Evolutionary conservation across 495 filamentous ascomycete species (phyloP), one percentile per base, ranked within the genome.

Genomic region (Coniosporium apollinis): DNA sequence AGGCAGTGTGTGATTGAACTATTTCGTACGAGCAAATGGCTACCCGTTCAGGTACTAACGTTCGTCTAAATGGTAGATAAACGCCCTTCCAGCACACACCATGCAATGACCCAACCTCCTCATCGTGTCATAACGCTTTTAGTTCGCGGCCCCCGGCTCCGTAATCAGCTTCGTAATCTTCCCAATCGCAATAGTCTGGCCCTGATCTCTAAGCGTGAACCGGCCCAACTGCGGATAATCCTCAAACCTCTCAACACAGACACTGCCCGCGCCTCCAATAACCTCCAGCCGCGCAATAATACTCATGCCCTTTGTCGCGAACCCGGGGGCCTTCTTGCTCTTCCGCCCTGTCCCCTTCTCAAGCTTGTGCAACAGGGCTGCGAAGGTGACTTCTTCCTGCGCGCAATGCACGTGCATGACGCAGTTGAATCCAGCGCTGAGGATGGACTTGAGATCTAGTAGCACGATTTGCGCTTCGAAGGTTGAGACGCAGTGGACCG

Each of bases 391-490:
- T 54, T 99, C 89, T 61, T 96, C 87, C 40, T 92, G 85, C 22
- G 87, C 87, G 11, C 85, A 82, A 54, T 78, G 84, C 30, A 82
- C 85, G 64, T 77, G 92, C 60, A 87, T 70, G 43, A 78, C 92
- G 53, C 70, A 96, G 62, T 76, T 91, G 70, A 82, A 96, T 55
- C 79, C 92, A 51, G 72, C 82, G 19, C 70, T 79, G 3, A 97
- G 67, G 57, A 99, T 99, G 50, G 61, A 79, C 73, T 93, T 93
- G 22, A 99, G 64, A 38, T 99, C 89, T n/a, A 99, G 60, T 31
- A 96, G 77, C 32, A 80, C 71, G 47, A 99, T 93, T 61, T 99
- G 92, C 5, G 89, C 89, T 59, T 99, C 89, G 44, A 99, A 99
- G 20, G 77, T 62, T 22, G 66, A 58, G 14, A 99, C 91, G 49